These are phyloP conservation scores for Hypsizygus ulmarius DNA, from an alignment of 1,284 basidiomycete species.

Conservation along the genomic window DNA sequence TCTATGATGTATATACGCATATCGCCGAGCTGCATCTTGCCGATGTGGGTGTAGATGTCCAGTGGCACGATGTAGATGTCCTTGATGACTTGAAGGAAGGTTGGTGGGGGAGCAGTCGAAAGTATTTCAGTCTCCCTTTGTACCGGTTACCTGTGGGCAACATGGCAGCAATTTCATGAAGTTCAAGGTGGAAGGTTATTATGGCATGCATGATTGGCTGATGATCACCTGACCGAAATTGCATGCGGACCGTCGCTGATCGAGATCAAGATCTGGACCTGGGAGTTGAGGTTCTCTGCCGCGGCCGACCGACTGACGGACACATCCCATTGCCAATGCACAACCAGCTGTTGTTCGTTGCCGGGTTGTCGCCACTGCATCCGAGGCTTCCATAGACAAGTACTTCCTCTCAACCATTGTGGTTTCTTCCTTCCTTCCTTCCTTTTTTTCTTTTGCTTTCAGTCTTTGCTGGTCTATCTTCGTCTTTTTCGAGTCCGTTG, in stretches of 20 bases:
- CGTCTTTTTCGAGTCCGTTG: conserved; percentile 7
- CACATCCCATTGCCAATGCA: no score
- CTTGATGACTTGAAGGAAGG: conserved; percentile 39
- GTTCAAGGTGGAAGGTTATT: no score
- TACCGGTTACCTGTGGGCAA: conserved; percentile 63
- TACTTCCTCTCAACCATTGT: not conserved
- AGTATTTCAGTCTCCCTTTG: conserved; percentile 68
- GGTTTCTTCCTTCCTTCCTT: conserved; percentile 7
- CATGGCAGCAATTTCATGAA: conserved; percentile 28
- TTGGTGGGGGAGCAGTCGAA: conserved; percentile 67
- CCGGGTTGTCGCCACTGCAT: no score
- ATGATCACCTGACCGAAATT: no score
- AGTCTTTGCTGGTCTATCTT: conserved; percentile 3
- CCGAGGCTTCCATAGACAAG: not conserved
- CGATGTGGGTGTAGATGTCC: conserved; percentile 72
- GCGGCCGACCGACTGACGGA: no score
- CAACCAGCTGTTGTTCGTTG: no score
- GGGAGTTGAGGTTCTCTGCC: no score
- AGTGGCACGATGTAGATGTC: conserved; percentile 76
- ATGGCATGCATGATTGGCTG: no score
- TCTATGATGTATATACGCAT: conserved; percentile 91
- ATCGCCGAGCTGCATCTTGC: conserved; percentile 85
- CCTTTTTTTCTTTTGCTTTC: conserved; percentile 8
- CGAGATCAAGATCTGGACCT: no score
- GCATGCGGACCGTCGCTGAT: no score